phyloP scores from a whole-genome alignment of 768 basidiomycete species.

The Hygrophorus russula region DNA sequence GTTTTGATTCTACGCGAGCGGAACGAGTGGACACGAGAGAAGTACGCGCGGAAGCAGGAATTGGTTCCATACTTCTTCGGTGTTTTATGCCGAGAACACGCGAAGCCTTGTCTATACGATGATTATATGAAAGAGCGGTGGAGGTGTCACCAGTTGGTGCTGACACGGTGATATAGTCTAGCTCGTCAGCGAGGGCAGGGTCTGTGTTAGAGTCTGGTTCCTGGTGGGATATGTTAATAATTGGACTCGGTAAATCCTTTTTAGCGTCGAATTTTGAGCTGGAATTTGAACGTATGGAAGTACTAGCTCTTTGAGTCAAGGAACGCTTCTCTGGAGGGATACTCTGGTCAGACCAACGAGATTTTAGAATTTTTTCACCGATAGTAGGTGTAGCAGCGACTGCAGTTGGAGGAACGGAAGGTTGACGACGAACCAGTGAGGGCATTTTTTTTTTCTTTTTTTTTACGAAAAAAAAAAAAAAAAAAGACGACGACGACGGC shows the following conservation, averaged over 20 bases:
- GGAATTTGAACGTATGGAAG: conserved; percentile 10
- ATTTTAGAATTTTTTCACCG: conserved; percentile 33
- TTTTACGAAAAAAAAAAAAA: not conserved
- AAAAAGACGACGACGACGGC: no score
- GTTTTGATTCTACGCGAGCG: conserved; percentile 41
- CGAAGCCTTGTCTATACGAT: conserved; percentile 61
- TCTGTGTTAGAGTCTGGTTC: conserved; percentile 14
- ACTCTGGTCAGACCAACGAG: conserved; percentile 39
- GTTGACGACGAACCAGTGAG: conserved; percentile 34
- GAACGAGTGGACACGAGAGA: conserved; percentile 73
- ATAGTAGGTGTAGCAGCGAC: conserved; percentile 25
- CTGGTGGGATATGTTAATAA: conserved; percentile 40
- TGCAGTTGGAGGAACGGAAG: conserved; percentile 22
- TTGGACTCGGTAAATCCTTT: conserved; percentile 26
- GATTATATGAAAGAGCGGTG: conserved; percentile 20
- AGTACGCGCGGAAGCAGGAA: conserved; percentile 64
- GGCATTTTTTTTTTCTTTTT: not conserved
- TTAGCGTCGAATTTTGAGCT: conserved; percentile 18
- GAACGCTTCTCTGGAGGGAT: conserved; percentile 18
- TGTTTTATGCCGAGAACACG: conserved; percentile 68
- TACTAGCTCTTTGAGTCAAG: conserved; percentile 14
- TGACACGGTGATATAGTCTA: conserved; percentile 58
- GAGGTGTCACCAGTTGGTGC: conserved; percentile 21
- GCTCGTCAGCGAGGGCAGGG: conserved; percentile 48
- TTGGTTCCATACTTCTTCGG: conserved; percentile 74